Conservation (phyloP, 2,329 filamentous ascomycete genomes). For the Rhynchosporium secalis region DNA sequence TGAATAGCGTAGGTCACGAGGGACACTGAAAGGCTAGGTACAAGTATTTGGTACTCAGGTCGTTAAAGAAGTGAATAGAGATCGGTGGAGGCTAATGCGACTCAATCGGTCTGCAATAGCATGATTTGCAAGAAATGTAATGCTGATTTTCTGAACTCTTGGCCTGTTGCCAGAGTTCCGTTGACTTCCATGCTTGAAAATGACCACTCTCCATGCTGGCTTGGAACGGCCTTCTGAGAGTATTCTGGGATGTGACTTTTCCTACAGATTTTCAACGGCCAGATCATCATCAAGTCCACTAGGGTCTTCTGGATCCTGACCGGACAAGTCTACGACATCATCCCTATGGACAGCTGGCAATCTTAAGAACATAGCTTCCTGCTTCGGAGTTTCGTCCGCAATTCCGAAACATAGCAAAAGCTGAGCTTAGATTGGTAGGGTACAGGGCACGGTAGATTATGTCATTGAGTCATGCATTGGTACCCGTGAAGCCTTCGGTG, state of each 20-base stretch:
- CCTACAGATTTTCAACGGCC: neutral
- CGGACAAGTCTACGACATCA: slow-evolving; percentile 1
- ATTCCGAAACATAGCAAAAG: slow-evolving; percentile 7
- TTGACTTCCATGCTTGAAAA: slow-evolving; percentile 8
- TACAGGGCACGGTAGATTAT: slow-evolving; percentile 7
- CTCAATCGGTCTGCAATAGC: slow-evolving; percentile 7
- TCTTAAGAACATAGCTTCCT: slow-evolving; percentile 2
- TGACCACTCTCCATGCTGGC: slow-evolving; percentile 6
- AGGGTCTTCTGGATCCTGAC: neutral
- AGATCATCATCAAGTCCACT: neutral
- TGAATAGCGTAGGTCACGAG: neutral
- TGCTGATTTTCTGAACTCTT: slow-evolving; percentile 3
- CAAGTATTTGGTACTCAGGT: neutral
- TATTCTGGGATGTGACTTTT: slow-evolving; percentile 6
- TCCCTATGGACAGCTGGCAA: neutral
- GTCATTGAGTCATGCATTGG: slow-evolving; percentile 5
- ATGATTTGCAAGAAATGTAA: slow-evolving; percentile 3
- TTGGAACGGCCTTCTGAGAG: slow-evolving; percentile 4
- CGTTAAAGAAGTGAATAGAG: slow-evolving; percentile 7
- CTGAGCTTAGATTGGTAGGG: neutral
- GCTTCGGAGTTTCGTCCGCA: neutral
- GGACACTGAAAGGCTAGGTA: slow-evolving; percentile 1
- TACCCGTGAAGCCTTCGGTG: neutral
- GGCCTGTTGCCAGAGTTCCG: neutral
- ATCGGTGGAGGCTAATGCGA: slow-evolving; percentile 6